Conservation (phyloP, 2,329 filamentous ascomycete genomes). For the Emmonsiellopsis sp. region DNA sequence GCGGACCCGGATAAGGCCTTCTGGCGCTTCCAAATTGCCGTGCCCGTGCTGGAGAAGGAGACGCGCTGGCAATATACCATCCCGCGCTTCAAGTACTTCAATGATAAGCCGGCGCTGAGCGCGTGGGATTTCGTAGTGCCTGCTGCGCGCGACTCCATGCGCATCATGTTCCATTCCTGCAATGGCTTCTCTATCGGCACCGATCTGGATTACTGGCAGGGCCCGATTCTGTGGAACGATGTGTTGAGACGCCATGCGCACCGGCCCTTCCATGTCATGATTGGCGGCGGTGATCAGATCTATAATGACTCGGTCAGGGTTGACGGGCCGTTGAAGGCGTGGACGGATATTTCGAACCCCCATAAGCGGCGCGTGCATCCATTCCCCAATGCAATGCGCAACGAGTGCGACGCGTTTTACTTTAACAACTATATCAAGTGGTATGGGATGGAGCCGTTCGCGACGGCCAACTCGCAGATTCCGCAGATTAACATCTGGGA, state of each 20-base stretch:
- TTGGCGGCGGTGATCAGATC: constrained; percentile 86
- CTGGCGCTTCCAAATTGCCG: constrained; percentile 49
- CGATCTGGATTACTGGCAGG: constrained; percentile 53
- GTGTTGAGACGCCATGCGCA: constrained; percentile 52
- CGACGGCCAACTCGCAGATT: constrained; percentile 52
- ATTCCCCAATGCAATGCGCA: constrained; percentile 57
- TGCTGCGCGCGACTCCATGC: constrained; percentile 54
- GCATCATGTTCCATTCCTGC: constrained; percentile 62
- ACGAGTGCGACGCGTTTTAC: constrained; percentile 53
- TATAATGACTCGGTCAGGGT: constrained; percentile 75
- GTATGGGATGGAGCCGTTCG: constrained; percentile 62
- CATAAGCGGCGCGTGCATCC: constrained; percentile 50
- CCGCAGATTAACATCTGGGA: constrained; percentile 60
- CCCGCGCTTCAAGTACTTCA: constrained; percentile 54
- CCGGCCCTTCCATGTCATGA: constrained; percentile 58
- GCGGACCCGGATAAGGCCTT: constrained; percentile 52
- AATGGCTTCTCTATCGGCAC: constrained; percentile 61
- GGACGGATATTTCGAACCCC: constrained; percentile 54
- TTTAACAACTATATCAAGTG: constrained; percentile 53
- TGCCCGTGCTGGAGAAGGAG: constrained; percentile 63
- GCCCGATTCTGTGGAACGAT: constrained; percentile 56
- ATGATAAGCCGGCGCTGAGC: constrained; percentile 46
- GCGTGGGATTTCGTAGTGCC: constrained; percentile 49
- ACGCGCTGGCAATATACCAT: constrained; percentile 72
- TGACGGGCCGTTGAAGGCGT: constrained; percentile 63